These are phyloP conservation scores for Phytophthora pini DNA, from an alignment of 352 stramenopile species.

Conservation along the genomic window DNA sequence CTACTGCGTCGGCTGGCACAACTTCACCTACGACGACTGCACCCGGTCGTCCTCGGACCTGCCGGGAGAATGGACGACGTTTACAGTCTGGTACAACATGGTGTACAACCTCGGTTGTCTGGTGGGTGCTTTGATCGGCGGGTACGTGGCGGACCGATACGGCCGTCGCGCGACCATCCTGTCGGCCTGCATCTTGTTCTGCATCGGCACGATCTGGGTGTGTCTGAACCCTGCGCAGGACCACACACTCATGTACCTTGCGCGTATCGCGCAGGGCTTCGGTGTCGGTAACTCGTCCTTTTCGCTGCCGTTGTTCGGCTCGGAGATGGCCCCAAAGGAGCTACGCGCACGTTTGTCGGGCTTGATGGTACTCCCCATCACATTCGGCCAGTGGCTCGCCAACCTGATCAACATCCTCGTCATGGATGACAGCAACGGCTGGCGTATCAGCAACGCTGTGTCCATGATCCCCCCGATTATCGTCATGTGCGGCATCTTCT, in stretches of 20 bases:
- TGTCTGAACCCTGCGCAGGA: conserved; percentile 20
- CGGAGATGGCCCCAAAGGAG: conserved; percentile 48
- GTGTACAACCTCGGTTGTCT: conserved; percentile 47
- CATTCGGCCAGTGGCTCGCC: conserved; percentile 36
- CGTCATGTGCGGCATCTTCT: conserved; percentile 45
- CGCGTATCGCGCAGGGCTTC: conserved; percentile 39
- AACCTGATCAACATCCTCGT: conserved; percentile 42
- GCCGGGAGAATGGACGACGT: conserved; percentile 37
- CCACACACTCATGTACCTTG: conserved; percentile 34
- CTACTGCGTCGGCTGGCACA: conserved; percentile 41
- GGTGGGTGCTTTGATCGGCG: conserved; percentile 41
- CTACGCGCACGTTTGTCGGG: conserved; percentile 40
- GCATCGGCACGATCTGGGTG: conserved; percentile 40
- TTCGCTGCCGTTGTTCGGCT: conserved; percentile 42
- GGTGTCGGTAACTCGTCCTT: conserved; percentile 42
- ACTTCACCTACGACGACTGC: conserved; percentile 41
- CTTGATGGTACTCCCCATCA: conserved; percentile 37
- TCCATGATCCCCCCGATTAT: conserved; percentile 40
- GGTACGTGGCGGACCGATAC: conserved; percentile 32
- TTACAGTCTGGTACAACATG: conserved; percentile 42
- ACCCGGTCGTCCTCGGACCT: conserved; percentile 24
- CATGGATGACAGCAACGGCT: conserved; percentile 30
- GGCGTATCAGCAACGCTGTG: conserved; percentile 40
- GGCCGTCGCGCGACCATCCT: conserved; percentile 38
- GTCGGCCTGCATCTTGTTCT: conserved; percentile 39